A percentile compares a stretch with the other conserved stretches of the same genome.
These are phyloP conservation scores for Podosphaera fusca DNA, from an alignment of 2,329 filamentous ascomycete species.

Conservation along the genomic window DNA sequence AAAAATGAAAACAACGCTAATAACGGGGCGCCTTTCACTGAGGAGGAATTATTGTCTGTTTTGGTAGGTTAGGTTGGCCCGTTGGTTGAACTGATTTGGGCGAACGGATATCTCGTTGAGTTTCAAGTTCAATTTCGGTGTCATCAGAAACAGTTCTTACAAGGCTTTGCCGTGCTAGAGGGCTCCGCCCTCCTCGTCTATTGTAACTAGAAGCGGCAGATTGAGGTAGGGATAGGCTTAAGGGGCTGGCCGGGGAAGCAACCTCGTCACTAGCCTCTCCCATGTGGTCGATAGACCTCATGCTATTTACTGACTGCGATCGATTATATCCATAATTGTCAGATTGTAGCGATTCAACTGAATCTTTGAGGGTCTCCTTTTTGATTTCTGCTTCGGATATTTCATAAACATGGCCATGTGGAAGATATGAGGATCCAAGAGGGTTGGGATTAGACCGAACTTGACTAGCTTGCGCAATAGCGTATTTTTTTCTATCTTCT, in stretches of 20 bases:
- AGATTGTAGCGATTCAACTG: conserved; percentile 16
- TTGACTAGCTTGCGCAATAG: conserved; percentile 38
- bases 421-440: conserved; percentile 18
- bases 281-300: conserved; percentile 5
- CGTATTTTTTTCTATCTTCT: conserved; percentile 53
- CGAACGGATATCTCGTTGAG: conserved; percentile 2
- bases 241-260: conserved; percentile 2
- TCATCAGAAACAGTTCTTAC: conserved; percentile 13
- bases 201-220: conserved; percentile 7
- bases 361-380: conserved; percentile 21
- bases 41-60: too few species aligned
- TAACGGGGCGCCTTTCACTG: too few species aligned
- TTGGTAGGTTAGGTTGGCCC: too few species aligned
- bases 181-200: conserved; percentile 15
- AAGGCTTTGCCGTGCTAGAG: conserved; percentile 17
- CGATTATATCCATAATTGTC: conserved; percentile 8
- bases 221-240: conserved; percentile 6
- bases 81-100: background rate
- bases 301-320: conserved; percentile 6
- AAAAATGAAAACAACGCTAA: too few species aligned
- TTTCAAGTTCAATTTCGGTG: conserved; percentile 10
- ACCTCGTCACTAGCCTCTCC: conserved; percentile 3
- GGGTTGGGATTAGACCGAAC: conserved; percentile 10
- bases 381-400: conserved; percentile 23
- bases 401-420: conserved; percentile 25